Base-by-base conservation (phyloP, 129 eudicot species). In the Pittosporum tobira region DNA sequence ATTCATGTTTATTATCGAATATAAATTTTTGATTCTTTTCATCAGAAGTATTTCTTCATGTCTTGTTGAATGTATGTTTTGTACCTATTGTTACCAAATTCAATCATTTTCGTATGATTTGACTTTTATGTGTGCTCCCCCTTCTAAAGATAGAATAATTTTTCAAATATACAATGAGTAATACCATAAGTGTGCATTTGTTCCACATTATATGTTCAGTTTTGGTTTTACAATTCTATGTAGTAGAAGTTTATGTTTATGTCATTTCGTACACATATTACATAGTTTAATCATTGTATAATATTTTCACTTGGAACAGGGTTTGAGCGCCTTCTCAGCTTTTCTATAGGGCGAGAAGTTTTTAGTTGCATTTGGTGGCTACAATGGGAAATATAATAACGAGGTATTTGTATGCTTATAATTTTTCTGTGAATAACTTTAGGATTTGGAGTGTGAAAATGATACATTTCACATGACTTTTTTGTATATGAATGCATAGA, bases 341-440 rank as follows among this genome's bases (percentile, higher is more conserved):
- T 19, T 66, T n/a, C 48, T 86, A 61, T 75, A 77, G n/a, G 81
- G 85, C 18, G 90, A 83, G 67, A 75, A 55, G 40, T 65, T 71
- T 61, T 81, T 91, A 86, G 74, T 91, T 47, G 82, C 96, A 15
- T 91, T 80, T 68, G 99, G 99, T 63, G 99, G 99, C 60, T 91
- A 87, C 76, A 91, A 87, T 68, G 99, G 96, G 61, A 87, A 81
- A 61, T 87, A 87, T 58, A 79, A 74, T 75, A 83, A 83, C 66
- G 96, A 91, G 94, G 96, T 90, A 85, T 62, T 46, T 57, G 43
- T 47, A 29, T 45, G 11, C 16, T 34, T 68, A 37, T 23, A 28
- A n/a, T n/a, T 48, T 31, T 18, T 23, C 7, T 47, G 44, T 61
- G 21, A 31, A 24, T 14, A 13, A 9, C 38, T 23, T 47, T 18